Conservation (phyloP, 108 stramenopile species). For the Nitzschia putrida region DNA sequence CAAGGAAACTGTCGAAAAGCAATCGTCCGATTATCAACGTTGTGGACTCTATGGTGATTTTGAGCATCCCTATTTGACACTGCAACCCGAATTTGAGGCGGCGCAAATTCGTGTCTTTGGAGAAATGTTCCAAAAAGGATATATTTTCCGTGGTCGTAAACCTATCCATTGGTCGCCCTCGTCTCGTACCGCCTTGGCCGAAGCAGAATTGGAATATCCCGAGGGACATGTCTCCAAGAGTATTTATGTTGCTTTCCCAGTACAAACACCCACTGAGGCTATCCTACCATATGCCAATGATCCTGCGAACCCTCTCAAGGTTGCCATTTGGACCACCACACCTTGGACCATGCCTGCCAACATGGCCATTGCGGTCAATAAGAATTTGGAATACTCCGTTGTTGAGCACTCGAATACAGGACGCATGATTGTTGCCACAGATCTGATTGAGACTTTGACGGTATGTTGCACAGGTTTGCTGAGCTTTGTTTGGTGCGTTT, state of each 20-base stretch:
- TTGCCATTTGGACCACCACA: constrained; percentile 93
- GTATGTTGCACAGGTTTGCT: constrained; percentile 32
- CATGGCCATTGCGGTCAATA: constrained; percentile 94
- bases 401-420: constrained; percentile 71
- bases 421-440: constrained; percentile 78
- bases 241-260: constrained; percentile 90
- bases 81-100: constrained; percentile 96
- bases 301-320: constrained; percentile 60
- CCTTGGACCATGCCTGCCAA: constrained; percentile 94
- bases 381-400: constrained; percentile 88
- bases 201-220: constrained; percentile 98
- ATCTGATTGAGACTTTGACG: constrained; percentile 70
- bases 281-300: constrained; percentile 50
- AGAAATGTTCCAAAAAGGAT: constrained; percentile 93
- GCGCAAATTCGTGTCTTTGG: constrained; percentile 96
- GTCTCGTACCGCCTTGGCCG: constrained; percentile 94
- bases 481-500: not conserved
- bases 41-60: constrained; percentile 98
- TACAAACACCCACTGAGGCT: constrained; percentile 63
- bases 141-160: constrained; percentile 95
- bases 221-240: constrained; percentile 91
- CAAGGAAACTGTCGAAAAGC: constrained; percentile 87
- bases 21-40: constrained; percentile 84
- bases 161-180: constrained; percentile 99
- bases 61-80: constrained; percentile 94